phyloP scores from a whole-genome alignment of 2,329 filamentous ascomycete species.

The Aspergillus caelatus region DNA sequence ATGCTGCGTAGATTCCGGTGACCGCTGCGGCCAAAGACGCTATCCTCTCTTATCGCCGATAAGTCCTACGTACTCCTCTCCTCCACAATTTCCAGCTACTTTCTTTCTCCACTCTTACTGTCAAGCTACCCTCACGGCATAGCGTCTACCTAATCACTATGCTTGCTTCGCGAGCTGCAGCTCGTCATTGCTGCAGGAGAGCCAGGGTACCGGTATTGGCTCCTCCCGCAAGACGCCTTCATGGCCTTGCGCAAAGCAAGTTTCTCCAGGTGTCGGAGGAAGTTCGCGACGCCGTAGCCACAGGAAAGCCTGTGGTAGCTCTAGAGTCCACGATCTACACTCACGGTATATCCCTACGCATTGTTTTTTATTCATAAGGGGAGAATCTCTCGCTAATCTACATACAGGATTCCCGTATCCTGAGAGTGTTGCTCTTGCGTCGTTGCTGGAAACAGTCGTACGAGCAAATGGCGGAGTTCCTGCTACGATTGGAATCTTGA shows the following conservation, averaged over 20 bases:
- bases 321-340: constrained; percentile 97
- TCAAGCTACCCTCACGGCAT: constrained; percentile 13
- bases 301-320: constrained; percentile 81
- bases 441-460: constrained; percentile 77
- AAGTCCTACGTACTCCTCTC: constrained; percentile 2
- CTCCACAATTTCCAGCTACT: constrained; percentile 7
- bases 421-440: constrained; percentile 74
- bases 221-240: constrained; percentile 25
- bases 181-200: constrained; percentile 23
- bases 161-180: constrained; percentile 26
- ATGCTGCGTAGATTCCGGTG: constrained; percentile 31
- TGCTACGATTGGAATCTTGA: constrained; percentile 85
- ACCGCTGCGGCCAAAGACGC: constrained; percentile 36
- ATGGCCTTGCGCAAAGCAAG: constrained; percentile 40
- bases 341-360: constrained; percentile 63
- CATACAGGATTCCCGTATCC: constrained; percentile 67
- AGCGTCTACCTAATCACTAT: constrained; percentile 10
- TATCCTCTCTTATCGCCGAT: constrained; percentile 17
- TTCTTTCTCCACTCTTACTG: constrained; percentile 26
- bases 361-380: background rate
- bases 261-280: constrained; percentile 78
- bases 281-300: constrained; percentile 73
- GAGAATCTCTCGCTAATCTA: constrained; percentile 7
- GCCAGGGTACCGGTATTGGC: constrained; percentile 10
- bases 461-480: constrained; percentile 80